These are phyloP conservation scores for Aspergillus unguis DNA, from an alignment of 2,329 filamentous ascomycete species.

Conservation along the genomic window DNA sequence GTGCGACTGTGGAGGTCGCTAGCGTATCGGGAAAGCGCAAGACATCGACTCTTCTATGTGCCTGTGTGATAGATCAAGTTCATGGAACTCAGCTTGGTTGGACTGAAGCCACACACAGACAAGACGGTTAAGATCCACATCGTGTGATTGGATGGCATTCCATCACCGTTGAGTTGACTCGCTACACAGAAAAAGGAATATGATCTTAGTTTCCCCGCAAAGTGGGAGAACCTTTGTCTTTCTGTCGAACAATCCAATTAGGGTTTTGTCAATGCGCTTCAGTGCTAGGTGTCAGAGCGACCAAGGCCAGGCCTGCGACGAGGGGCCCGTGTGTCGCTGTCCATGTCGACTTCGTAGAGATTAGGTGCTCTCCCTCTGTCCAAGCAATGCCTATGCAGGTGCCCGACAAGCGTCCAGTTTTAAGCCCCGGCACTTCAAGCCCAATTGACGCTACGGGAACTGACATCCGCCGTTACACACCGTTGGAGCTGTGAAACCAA, in stretches of 20 bases:
- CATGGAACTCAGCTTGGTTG: neutral
- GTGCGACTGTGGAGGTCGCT: neutral
- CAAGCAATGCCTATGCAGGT: conserved; percentile 8
- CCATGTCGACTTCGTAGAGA: neutral
- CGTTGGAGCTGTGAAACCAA: too few species aligned
- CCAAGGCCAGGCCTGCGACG: neutral
- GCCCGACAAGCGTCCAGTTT: neutral
- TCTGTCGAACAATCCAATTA: neutral
- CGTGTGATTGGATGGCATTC: too few species aligned
- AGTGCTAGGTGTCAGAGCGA: neutral
- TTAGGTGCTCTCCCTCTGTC: neutral
- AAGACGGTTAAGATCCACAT: too few species aligned
- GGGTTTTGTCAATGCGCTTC: neutral
- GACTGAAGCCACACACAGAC: too few species aligned
- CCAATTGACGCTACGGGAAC: neutral
- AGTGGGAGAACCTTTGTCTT: conserved; percentile 9
- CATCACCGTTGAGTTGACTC: too few species aligned
- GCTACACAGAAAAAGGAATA: neutral
- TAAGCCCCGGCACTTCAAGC: neutral
- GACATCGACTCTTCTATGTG: neutral
- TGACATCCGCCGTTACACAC: neutral
- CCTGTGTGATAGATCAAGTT: conserved; percentile 9
- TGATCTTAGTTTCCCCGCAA: conserved; percentile 19
- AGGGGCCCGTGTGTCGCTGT: conserved; percentile 10
- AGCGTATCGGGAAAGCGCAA: neutral